Percentiles rank a stretch among this genome's conserved stretches.
These are phyloP conservation scores for Fusarium drepaniforme DNA, from an alignment of 2,329 filamentous ascomycete species.

Conservation along the genomic window DNA sequence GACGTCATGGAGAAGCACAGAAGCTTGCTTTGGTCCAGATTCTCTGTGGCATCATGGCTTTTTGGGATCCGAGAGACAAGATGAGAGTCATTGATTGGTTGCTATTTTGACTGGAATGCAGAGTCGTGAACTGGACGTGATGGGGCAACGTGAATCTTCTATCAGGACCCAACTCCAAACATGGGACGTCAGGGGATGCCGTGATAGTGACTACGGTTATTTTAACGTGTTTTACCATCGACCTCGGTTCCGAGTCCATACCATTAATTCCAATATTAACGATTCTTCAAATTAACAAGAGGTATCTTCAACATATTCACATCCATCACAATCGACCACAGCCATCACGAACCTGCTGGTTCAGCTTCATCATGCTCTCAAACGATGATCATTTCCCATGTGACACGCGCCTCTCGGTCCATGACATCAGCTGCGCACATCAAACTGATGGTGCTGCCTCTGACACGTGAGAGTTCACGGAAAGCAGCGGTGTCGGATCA, in stretches of 20 bases:
- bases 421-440: slow-evolving; percentile 39
- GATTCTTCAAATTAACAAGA: not conserved
- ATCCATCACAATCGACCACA: not conserved
- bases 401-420: slow-evolving; percentile 14
- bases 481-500: slow-evolving; percentile 19
- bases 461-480: slow-evolving; percentile 34
- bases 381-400: slow-evolving; percentile 34
- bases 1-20: slow-evolving; percentile 41
- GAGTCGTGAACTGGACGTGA: slow-evolving; percentile 5
- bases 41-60: slow-evolving; percentile 9
- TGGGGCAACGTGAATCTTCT: not conserved
- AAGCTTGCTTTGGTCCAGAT: slow-evolving; percentile 40
- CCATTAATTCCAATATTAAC: not conserved
- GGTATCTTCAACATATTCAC: not conserved
- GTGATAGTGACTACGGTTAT: slow-evolving; percentile 2
- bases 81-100: slow-evolving; percentile 22
- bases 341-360: not conserved
- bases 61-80: slow-evolving; percentile 8
- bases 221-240: not conserved
- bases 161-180: slow-evolving; percentile 17
- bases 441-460: not conserved
- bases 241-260: not conserved
- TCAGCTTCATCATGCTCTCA: not conserved
- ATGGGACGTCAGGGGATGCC: slow-evolving; percentile 32
- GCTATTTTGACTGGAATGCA: not conserved